phyloP scores from a whole-genome alignment of 2,329 filamentous ascomycete species.

The Sclerotinia trifoliorum region DNA sequence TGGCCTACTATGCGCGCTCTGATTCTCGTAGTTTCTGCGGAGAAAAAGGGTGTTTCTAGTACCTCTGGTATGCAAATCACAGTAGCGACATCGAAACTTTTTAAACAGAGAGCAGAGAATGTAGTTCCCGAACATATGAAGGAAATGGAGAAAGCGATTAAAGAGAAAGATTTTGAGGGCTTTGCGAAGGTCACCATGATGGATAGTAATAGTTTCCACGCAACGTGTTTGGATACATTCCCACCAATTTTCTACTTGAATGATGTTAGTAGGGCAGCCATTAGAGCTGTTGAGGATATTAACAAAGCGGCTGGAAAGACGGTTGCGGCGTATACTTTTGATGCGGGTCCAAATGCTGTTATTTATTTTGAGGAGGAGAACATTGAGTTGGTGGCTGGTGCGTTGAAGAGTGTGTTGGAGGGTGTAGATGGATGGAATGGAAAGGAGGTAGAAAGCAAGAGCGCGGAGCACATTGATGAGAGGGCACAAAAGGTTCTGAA shows the following conservation, averaged over 20 bases:
- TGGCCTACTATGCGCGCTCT: conserved; percentile 95
- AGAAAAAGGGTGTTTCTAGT: conserved; percentile 92
- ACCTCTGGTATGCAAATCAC: conserved; percentile 97
- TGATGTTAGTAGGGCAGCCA: conserved; percentile 82
- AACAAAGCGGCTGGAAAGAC: conserved; percentile 76
- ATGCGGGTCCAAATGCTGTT: conserved; percentile 94
- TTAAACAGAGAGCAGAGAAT: conserved; percentile 68
- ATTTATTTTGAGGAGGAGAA: conserved; percentile 91
- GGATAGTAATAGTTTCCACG: conserved; percentile 96
- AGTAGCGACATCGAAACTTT: conserved; percentile 85
- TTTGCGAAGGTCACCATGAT: conserved; percentile 94
- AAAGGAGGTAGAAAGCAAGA: conserved; percentile 50
- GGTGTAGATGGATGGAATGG: conserved; percentile 71
- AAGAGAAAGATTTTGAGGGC: conserved; percentile 73
- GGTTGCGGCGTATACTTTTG: conserved; percentile 93
- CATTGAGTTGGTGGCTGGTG: conserved; percentile 68
- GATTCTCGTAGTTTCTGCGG: conserved; percentile 85
- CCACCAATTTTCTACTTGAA: conserved; percentile 99
- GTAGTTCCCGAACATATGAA: conserved; percentile 83
- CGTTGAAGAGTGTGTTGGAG: conserved; percentile 67
- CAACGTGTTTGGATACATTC: conserved; percentile 89
- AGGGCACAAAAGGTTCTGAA: conserved; percentile 65
- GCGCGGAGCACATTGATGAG: conserved; percentile 61
- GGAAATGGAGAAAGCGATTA: conserved; percentile 79
- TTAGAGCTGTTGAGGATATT: conserved; percentile 84